Percentiles rank a stretch among this genome's conserved stretches.
phyloP scores from a whole-genome alignment of 2,329 filamentous ascomycete species.

The Penicillium sp. region DNA sequence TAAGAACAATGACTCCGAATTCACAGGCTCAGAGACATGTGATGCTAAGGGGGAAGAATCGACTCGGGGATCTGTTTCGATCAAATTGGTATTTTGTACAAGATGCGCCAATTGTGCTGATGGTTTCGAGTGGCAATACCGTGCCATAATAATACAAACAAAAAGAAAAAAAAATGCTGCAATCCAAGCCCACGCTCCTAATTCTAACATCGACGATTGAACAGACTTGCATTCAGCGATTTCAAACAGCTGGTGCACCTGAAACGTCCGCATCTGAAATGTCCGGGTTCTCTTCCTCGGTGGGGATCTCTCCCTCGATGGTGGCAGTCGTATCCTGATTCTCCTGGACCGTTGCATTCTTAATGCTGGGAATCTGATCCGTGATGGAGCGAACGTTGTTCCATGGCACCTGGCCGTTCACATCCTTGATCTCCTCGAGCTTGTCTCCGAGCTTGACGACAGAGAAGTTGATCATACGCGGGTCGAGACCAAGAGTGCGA shows the following conservation, averaged over 20 bases:
- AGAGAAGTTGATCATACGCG: slow-evolving; percentile 82
- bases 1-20: no score
- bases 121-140: slow-evolving; percentile 21
- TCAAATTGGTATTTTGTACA: slow-evolving; percentile 26
- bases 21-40: no score
- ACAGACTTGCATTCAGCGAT: not conserved
- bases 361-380: slow-evolving; percentile 21
- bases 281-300: no score
- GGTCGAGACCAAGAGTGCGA: slow-evolving; percentile 78
- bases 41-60: not conserved
- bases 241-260: not conserved
- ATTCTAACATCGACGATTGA: slow-evolving; percentile 11
- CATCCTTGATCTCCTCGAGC: slow-evolving; percentile 62
- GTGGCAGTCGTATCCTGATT: no score
- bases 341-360: no score
- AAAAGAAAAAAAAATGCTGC: slow-evolving; percentile 18
- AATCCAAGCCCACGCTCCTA: slow-evolving; percentile 12
- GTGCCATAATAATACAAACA: slow-evolving; percentile 32
- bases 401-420: slow-evolving; percentile 59
- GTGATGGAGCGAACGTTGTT: slow-evolving; percentile 36
- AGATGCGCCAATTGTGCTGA: slow-evolving; percentile 37
- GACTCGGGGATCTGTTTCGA: slow-evolving; percentile 7
- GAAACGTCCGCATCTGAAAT: no score
- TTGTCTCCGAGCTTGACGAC: slow-evolving; percentile 81
- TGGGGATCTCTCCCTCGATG: no score